phyloP scores from a whole-genome alignment of 1,284 basidiomycete genomes.

The Limonomyces culmigenus region DNA sequence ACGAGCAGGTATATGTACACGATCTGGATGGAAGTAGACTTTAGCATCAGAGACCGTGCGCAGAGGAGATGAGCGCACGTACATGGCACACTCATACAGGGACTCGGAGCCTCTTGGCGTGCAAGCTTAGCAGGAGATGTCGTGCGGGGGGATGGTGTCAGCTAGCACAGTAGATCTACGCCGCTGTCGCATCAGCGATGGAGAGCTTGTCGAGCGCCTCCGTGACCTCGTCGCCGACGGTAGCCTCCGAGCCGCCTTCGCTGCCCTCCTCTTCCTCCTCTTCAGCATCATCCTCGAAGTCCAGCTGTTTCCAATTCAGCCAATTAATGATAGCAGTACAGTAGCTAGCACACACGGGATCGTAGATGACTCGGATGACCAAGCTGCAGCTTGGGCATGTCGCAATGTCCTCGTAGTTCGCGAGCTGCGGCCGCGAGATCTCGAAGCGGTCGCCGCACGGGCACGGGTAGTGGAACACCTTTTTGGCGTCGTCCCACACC shows the following conservation, averaged over 20 bases:
- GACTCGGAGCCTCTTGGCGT: too few species aligned
- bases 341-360: constrained; percentile 63
- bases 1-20: too few species aligned
- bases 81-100: too few species aligned
- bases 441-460: constrained; percentile 98
- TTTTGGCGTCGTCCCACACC: constrained; percentile 73
- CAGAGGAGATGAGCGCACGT: too few species aligned
- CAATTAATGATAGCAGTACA: not conserved
- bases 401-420: constrained; percentile 89
- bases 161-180: too few species aligned
- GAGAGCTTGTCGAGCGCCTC: constrained; percentile 3
- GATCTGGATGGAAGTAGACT: too few species aligned
- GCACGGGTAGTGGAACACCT: constrained; percentile 90
- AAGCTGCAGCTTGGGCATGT: constrained; percentile 94
- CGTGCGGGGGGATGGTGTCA: too few species aligned
- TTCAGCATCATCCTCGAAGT: constrained; percentile 1
- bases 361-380: constrained; percentile 86
- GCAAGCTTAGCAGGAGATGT: too few species aligned
- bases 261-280: constrained; percentile 1
- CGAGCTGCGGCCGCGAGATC: constrained; percentile 78
- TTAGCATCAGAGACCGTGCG: too few species aligned
- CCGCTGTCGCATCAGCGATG: too few species aligned
- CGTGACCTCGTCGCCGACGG: constrained; percentile 1
- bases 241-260: not conserved
- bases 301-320: constrained; percentile 1